A percentile compares a stretch with the other conserved stretches of the same genome.
Conservation (phyloP, 768 basidiomycete genomes). For the Trametes cinnabarina region DNA sequence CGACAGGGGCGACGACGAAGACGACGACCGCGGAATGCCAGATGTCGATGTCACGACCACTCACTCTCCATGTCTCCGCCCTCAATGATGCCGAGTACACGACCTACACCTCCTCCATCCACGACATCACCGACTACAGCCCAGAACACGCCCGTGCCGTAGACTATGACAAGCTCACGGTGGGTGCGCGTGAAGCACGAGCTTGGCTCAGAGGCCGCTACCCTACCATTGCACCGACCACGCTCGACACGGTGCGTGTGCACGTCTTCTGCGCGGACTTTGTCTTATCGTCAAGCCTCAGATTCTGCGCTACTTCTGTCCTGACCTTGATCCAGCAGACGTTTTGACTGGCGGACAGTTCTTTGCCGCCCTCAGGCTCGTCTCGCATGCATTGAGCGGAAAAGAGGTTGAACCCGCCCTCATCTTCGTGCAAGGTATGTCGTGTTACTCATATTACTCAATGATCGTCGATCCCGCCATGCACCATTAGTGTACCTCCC, state of each 20-base stretch:
- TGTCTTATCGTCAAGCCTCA: constrained; percentile 26
- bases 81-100: constrained; percentile 72
- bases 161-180: constrained; percentile 50
- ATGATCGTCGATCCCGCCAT: neutral
- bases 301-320: constrained; percentile 67
- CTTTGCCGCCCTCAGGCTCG: constrained; percentile 69
- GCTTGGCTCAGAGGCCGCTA: constrained; percentile 78
- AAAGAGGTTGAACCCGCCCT: constrained; percentile 61
- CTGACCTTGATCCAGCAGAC: constrained; percentile 51
- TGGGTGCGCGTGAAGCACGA: constrained; percentile 64
- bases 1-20: constrained; percentile 2
- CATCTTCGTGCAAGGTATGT: constrained; percentile 75
- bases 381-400: constrained; percentile 58
- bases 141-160: constrained; percentile 37
- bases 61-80: constrained; percentile 71
- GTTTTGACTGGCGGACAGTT: constrained; percentile 67
- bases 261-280: neutral
- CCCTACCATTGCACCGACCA: constrained; percentile 45
- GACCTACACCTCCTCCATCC: constrained; percentile 60
- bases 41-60: constrained; percentile 38
- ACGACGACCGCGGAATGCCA: constrained; percentile 30
- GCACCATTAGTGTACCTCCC: neutral
- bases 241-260: constrained; percentile 57
- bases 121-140: constrained; percentile 33
- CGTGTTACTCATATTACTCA: neutral